Percentiles rank a stretch among this genome's conserved stretches.
phyloP scores from a whole-genome alignment of 2,329 filamentous ascomycete genomes.

The Stachybotrys chartarum region DNA sequence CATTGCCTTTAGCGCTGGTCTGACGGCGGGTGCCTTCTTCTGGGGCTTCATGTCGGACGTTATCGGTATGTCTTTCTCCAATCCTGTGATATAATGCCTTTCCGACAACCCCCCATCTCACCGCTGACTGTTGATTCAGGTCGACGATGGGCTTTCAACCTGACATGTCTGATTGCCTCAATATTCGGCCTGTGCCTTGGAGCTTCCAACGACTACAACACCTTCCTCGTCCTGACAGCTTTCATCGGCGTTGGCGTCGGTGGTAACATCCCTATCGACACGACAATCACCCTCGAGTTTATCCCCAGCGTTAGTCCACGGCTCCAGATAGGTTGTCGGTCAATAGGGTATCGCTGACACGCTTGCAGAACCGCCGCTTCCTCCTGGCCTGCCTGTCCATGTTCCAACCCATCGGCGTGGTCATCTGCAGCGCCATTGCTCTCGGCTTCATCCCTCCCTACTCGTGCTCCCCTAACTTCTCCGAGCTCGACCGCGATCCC shows the following conservation, averaged over 20 bases:
- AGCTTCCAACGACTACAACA: conserved; percentile 38
- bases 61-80: conserved; percentile 17
- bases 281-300: conserved; percentile 48
- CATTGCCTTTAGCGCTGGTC: conserved; percentile 44
- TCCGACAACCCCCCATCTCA: not conserved
- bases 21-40: conserved; percentile 47
- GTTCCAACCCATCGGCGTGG: conserved; percentile 49
- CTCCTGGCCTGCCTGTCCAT: conserved; percentile 44
- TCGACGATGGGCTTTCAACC: conserved; percentile 49
- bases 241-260: conserved; percentile 46
- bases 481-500: conserved; percentile 22
- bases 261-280: conserved; percentile 49
- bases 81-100: not conserved
- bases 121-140: conserved; percentile 13
- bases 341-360: not conserved
- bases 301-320: conserved; percentile 34
- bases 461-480: conserved; percentile 44
- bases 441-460: conserved; percentile 46
- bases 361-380: conserved; percentile 33
- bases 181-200: conserved; percentile 46
- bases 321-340: rapidly evolving
- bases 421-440: conserved; percentile 41
- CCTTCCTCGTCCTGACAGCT: conserved; percentile 45
- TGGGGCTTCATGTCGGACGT: conserved; percentile 51
- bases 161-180: conserved; percentile 47